Evolutionary conservation across 495 filamentous ascomycete species (phyloP).

Genomic region (Aspergillus sclerotioniger): DNA sequence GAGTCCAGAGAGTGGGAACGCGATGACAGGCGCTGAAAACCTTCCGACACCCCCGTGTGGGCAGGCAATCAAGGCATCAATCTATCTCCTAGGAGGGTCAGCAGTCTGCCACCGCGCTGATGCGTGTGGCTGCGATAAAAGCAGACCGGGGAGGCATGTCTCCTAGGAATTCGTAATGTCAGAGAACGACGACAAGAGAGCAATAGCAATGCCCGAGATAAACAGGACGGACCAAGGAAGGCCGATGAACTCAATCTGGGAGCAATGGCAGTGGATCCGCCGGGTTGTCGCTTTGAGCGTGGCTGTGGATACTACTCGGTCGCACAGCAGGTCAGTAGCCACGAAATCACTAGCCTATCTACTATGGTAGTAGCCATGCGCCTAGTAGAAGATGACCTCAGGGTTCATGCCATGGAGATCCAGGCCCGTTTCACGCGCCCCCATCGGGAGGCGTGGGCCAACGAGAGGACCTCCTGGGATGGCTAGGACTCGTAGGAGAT

Average conservation of each 20-base stretch:
- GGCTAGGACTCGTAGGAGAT: not conserved
- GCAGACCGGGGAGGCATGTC: not conserved
- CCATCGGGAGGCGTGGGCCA: not conserved
- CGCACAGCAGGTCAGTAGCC: not conserved
- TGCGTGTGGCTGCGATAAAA: not conserved
- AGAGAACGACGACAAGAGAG: not conserved
- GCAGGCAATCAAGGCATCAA: not conserved
- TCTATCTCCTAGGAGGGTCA: slow-evolving; percentile 3
- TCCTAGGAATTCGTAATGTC: not conserved
- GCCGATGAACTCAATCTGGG: slow-evolving; percentile 4
- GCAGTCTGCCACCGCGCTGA: not conserved
- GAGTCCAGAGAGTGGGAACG: not conserved
- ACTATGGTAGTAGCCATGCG: not conserved
- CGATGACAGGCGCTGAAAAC: not conserved
- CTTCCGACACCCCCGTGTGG: not conserved
- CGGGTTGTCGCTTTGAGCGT: not conserved
- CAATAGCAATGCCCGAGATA: not conserved
- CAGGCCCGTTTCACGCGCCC: not conserved
- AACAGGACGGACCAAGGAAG: not conserved
- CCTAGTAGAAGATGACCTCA: slow-evolving; percentile 3
- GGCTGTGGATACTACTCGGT: slow-evolving; percentile 1
- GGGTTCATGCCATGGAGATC: slow-evolving; percentile 5
- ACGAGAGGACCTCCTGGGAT: not conserved
- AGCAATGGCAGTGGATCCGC: not conserved
- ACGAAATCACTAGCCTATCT: not conserved